Conservation (phyloP, 129 eudicot genomes). For the Artemisia annua region DNA sequence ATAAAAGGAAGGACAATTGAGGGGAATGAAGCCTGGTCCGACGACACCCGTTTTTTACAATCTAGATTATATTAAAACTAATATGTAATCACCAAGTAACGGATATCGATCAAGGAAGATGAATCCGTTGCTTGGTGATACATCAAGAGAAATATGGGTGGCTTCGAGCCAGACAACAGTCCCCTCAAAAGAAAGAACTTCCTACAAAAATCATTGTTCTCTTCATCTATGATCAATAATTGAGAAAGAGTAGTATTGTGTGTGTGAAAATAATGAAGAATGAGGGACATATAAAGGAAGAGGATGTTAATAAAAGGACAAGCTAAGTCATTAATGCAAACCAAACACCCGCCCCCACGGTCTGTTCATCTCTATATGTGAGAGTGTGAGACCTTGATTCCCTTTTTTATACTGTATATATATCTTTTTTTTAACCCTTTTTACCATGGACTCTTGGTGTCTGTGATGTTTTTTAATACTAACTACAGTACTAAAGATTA, state of each 20-base stretch:
- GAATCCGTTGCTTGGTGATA: conserved; percentile 5
- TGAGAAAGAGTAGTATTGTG: not conserved
- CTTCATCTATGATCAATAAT: conserved; percentile 2
- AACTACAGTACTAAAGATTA: too few relatives aligned
- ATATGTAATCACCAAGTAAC: conserved; percentile 14
- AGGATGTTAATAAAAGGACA: conserved; percentile 34
- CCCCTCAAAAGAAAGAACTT: conserved; percentile 41
- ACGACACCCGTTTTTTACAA: conserved; percentile 33
- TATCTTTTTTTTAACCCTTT: not conserved
- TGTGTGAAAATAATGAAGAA: conserved; percentile 24
- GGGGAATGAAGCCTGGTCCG: conserved; percentile 99
- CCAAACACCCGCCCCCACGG: conserved; percentile 44
- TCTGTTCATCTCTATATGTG: conserved; percentile 26
- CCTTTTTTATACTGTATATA: not conserved
- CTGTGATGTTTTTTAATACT: too few relatives aligned
- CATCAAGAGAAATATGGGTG: conserved; percentile 16
- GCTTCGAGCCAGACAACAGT: conserved; percentile 45
- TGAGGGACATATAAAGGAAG: conserved; percentile 3
- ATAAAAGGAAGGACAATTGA: conserved; percentile 45
- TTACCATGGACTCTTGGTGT: too few relatives aligned
- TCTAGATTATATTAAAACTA: conserved; percentile 19
- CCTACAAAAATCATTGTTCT: conserved; percentile 1
- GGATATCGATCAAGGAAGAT: not conserved
- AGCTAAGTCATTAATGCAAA: conserved; percentile 45
- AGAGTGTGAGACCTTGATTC: not conserved